A percentile compares a stretch with the other conserved stretches of the same genome.
These are phyloP conservation scores for Backusella tarrabulga DNA, from an alignment of 192 early-diverging fungal species.

Conservation along the genomic window DNA sequence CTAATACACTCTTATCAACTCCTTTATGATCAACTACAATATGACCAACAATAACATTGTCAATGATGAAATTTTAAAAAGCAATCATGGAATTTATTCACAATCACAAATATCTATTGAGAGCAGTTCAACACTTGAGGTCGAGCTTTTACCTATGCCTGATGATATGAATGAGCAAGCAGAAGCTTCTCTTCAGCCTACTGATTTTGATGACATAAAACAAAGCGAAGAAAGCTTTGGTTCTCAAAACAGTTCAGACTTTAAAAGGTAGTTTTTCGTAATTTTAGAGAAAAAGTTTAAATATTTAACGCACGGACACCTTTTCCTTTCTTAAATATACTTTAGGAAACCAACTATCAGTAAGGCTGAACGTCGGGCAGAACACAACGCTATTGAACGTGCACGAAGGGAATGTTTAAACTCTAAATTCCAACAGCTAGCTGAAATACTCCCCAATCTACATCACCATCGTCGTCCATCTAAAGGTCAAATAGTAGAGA, in stretches of 20 bases:
- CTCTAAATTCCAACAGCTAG: slow-evolving; percentile 78
- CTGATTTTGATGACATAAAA: not conserved
- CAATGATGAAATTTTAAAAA: not conserved
- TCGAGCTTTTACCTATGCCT: not conserved
- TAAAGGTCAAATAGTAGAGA: slow-evolving; percentile 76
- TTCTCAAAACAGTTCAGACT: slow-evolving; percentile 1
- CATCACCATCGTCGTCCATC: slow-evolving; percentile 70
- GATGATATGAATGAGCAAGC: not conserved
- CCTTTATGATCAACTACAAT: not conserved
- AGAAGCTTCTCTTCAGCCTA: not conserved
- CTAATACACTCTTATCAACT: not conserved
- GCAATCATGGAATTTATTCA: not conserved
- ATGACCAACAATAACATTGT: not conserved
- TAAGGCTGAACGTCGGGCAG: slow-evolving; percentile 52
- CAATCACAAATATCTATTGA: not conserved
- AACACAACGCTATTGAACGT: slow-evolving; percentile 83
- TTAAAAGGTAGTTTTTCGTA: slow-evolving; percentile 7
- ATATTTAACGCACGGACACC: slow-evolving; percentile 2
- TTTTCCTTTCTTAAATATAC: not conserved
- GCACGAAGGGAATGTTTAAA: slow-evolving; percentile 82
- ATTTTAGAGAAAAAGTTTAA: slow-evolving; percentile 6
- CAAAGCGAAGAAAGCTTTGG: not conserved
- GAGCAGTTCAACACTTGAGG: not conserved
- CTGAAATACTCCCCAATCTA: slow-evolving; percentile 73
- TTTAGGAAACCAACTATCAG: not conserved